A percentile compares a stretch with the other conserved stretches of the same genome.
Evolutionary conservation across 768 basidiomycete genomes (phyloP).

Genomic region (Boletales sp.): DNA sequence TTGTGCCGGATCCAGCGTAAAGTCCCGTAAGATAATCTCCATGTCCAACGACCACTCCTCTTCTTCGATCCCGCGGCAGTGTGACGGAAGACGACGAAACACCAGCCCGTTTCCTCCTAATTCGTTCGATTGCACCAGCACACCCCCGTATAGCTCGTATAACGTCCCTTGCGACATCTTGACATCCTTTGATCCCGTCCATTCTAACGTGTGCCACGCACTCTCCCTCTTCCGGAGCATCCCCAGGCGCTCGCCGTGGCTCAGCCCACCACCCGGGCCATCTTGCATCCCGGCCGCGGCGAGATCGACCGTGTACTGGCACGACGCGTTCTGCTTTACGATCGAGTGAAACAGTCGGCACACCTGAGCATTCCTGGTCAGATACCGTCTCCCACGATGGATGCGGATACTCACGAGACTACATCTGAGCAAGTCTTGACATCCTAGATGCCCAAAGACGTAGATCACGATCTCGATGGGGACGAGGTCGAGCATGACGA

Average conservation of each 20-base stretch:
- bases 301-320: conserved; percentile 46
- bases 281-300: conserved; percentile 41
- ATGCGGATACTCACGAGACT: conserved; percentile 15
- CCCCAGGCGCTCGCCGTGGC: conserved; percentile 34
- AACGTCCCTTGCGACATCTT: conserved; percentile 42
- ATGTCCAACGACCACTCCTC: conserved; percentile 41
- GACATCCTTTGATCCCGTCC: conserved; percentile 31
- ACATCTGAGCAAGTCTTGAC: conserved; percentile 27
- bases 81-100: conserved; percentile 51
- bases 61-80: conserved; percentile 43
- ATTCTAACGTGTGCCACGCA: conserved; percentile 39
- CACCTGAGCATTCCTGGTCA: conserved; percentile 22
- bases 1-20: conserved; percentile 63
- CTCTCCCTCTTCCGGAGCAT: conserved; percentile 36
- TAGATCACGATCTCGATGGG: conserved; percentile 25
- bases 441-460: conserved; percentile 17
- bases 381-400: neutral
- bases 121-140: conserved; percentile 42
- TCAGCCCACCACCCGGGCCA: conserved; percentile 29
- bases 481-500: conserved; percentile 10
- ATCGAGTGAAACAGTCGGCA: conserved; percentile 29
- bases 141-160: conserved; percentile 60
- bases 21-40: conserved; percentile 46
- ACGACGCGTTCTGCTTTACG: conserved; percentile 28
- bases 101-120: conserved; percentile 27